A percentile compares a stretch with the other conserved stretches of the same genome.
These are phyloP conservation scores for Leccinum disarticulatum DNA, from an alignment of 768 basidiomycete species.

Conservation along the genomic window DNA sequence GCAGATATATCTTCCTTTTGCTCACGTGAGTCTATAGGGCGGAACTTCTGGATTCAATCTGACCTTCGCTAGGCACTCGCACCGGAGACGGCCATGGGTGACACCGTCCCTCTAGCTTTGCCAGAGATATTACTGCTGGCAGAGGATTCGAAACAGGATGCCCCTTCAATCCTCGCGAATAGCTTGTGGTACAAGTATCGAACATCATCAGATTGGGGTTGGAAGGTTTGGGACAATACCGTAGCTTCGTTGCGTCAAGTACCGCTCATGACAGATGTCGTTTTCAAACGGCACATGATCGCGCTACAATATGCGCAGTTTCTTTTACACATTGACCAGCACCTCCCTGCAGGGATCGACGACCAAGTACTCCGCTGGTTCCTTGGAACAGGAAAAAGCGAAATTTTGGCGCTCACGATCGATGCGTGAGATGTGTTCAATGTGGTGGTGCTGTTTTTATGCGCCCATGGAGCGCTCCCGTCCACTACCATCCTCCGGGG, in stretches of 20 bases:
- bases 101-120: conserved; percentile 37
- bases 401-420: conserved; percentile 54
- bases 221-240: conserved; percentile 84
- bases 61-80: conserved; percentile 37
- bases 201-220: conserved; percentile 69
- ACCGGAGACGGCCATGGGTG: conserved; percentile 36
- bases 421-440: conserved; percentile 70
- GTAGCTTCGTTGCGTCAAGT: conserved; percentile 73
- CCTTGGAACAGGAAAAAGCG: conserved; percentile 61
- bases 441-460: conserved; percentile 56
- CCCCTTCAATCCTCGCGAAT: conserved; percentile 69
- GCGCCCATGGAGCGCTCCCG: conserved; percentile 66
- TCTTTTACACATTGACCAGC: conserved; percentile 71
- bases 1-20: conserved; percentile 64
- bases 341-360: conserved; percentile 71
- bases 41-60: neutral
- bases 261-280: conserved; percentile 52
- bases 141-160: conserved; percentile 56
- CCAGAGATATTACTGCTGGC: conserved; percentile 71
- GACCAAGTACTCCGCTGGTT: conserved; percentile 73
- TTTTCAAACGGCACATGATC: conserved; percentile 45
- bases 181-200: conserved; percentile 83
- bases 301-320: conserved; percentile 70
- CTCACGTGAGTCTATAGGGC: conserved; percentile 45
- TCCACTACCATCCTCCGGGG: conserved; percentile 73